phyloP scores from a whole-genome alignment of 805 yeast species.

The Monosporozyma aquatica region DNA sequence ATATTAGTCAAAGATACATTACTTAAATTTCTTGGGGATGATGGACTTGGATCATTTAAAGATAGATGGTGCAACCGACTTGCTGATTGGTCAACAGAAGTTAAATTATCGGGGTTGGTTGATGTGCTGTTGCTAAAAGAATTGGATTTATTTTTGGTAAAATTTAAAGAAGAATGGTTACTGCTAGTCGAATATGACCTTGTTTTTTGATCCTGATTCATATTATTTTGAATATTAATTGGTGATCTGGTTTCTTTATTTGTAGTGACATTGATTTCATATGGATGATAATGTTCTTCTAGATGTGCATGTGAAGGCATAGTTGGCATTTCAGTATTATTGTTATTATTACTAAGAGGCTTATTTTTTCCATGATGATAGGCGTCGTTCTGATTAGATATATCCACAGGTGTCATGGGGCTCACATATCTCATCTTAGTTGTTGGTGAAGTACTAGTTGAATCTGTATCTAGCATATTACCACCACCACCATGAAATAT shows the following conservation, averaged over 20 bases:
- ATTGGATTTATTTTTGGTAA: not conserved
- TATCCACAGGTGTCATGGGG: slow-evolving; percentile 7
- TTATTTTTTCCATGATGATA: slow-evolving; percentile 4
- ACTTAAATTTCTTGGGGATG: slow-evolving; percentile 3
- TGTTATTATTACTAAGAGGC: not conserved
- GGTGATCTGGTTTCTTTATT: slow-evolving; percentile 1
- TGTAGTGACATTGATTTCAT: slow-evolving; percentile 1
- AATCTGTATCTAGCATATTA: not conserved
- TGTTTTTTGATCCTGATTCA: not conserved
- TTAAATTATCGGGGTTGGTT: not conserved
- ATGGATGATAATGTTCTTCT: slow-evolving; percentile 11
- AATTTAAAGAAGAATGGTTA: not conserved
- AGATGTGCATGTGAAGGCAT: slow-evolving; percentile 9
- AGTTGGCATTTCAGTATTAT: not conserved
- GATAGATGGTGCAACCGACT: not conserved
- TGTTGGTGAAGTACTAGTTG: not conserved
- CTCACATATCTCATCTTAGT: slow-evolving; percentile 3
- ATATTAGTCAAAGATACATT: slow-evolving; percentile 29
- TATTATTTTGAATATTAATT: too few relatives aligned
- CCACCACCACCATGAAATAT: slow-evolving; percentile 11
- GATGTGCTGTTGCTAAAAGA: too few relatives aligned
- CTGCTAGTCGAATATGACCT: slow-evolving; percentile 2
- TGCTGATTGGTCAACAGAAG: not conserved
- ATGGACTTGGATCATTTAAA: not conserved
- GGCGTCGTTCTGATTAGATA: not conserved